A percentile compares a stretch with the other conserved stretches of the same genome.
These are phyloP conservation scores for Tylopilus rubrobrunneus DNA, from an alignment of 768 basidiomycete genomes.

Conservation along the genomic window DNA sequence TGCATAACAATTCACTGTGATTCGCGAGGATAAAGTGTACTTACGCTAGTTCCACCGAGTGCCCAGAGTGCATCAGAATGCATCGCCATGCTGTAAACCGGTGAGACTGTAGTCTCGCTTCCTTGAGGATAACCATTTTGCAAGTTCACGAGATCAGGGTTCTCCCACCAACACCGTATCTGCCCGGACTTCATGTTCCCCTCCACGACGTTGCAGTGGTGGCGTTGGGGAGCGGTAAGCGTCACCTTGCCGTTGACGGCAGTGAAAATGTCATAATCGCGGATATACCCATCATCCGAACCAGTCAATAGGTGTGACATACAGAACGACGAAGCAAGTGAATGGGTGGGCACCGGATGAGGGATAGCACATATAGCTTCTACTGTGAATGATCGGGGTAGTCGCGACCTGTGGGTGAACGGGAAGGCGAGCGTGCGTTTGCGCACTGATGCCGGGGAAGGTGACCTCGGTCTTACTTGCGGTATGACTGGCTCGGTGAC, in stretches of 20 bases:
- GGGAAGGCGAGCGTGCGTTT: constrained; percentile 40
- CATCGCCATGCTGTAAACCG: constrained; percentile 88
- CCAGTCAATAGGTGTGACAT: constrained; percentile 88
- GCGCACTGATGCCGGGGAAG: constrained; percentile 55
- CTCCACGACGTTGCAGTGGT: constrained; percentile 88
- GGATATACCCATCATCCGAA: constrained; percentile 89
- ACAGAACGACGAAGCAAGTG: constrained; percentile 82
- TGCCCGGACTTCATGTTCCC: constrained; percentile 89
- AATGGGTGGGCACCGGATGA: constrained; percentile 82
- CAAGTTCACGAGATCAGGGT: constrained; percentile 33
- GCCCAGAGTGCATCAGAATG: constrained; percentile 94
- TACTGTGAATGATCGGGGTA: constrained; percentile 71
- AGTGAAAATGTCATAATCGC: constrained; percentile 87
- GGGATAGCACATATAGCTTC: constrained; percentile 92
- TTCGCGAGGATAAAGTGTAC: constrained; percentile 25
- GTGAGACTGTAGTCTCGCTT: constrained; percentile 53
- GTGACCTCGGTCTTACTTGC: constrained; percentile 36
- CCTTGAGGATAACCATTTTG: constrained; percentile 32
- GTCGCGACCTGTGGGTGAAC: constrained; percentile 23
- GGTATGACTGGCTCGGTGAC: constrained; percentile 12
- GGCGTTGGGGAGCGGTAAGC: constrained; percentile 83
- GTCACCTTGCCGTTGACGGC: constrained; percentile 85
- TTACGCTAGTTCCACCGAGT: constrained; percentile 81
- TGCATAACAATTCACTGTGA: constrained; percentile 18
- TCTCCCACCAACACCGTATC: constrained; percentile 89